Evolutionary conservation across 1,284 basidiomycete genomes (phyloP), one percentile per base, ranked within the genome.

Genomic region (Pseudomicrostroma phylloplanum): DNA sequence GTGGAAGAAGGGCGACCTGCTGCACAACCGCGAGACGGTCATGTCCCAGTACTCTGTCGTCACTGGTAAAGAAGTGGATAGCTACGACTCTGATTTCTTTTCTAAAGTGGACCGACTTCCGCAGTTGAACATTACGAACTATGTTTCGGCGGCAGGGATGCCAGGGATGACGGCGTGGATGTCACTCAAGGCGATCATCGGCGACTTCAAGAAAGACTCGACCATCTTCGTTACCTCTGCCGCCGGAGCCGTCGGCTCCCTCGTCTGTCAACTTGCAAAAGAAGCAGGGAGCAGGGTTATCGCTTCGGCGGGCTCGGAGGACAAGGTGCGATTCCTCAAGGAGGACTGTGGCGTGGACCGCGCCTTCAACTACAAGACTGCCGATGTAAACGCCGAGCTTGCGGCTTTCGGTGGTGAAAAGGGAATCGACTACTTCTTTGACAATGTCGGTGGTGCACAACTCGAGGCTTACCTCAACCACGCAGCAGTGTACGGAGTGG

Each of bases 301-400:
- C 68, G 92, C 87, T 12, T 89, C 92, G 67, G 91, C 88, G 0
- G 88, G 89, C 19, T 85, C 86, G 0, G 76, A 83, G 11, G 89
- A 90, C 40, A 96, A 96, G 80, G 90, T 89, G 78, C 81, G 83
- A 8, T 91, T 90, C 86, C 85, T 96, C 42, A 84, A 87, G 77
- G 83, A 86, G 55, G 88, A 91, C 60, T 80, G 94, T 26, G 90
- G 90, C 17, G 87, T 89, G 55, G 89, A 92, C 72, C 85, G 84
- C 59, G 89, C 87, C 0, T 81, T 96, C 75, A 89, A 96, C 80
- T 96, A 96, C 82, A 96, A 94, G 81, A 84, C 81, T 0, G 79
- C 79, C 17, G 79, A 80, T 54, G 84, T 84, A 12, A 86, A 85
- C 8, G 59, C 57, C 41, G 67, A 69, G 41, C 67, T 71, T 57